Conservation (phyloP, 441 rosid species). For the Populus hybrid region DNA sequence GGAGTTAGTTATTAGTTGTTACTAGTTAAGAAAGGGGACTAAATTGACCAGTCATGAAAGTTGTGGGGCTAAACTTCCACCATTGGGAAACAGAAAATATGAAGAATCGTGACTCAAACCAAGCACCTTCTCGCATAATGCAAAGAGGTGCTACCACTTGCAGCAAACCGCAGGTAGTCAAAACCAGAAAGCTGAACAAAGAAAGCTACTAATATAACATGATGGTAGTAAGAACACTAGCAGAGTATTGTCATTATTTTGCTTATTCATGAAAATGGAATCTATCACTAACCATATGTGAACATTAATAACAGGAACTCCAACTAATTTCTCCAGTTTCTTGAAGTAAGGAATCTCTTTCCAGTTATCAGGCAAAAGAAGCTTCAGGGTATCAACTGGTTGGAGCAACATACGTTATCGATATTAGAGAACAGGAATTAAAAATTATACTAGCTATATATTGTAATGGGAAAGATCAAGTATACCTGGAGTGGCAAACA, state of each 20-base stretch:
- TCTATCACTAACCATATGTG: constrained; percentile 82
- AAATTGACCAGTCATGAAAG: too few species aligned
- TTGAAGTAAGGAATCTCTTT: constrained; percentile 77
- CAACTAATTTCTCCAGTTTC: constrained; percentile 86
- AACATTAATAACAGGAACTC: constrained; percentile 91
- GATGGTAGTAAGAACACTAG: not conserved
- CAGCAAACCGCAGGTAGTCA: too few species aligned
- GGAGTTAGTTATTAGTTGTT: too few species aligned
- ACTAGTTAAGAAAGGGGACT: too few species aligned
- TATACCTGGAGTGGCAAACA: constrained; percentile 87
- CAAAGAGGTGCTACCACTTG: too few species aligned
- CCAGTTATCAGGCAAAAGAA: constrained; percentile 81
- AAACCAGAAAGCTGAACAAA: not conserved
- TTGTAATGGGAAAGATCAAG: constrained; percentile 8
- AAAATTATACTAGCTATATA: not conserved
- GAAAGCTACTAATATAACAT: constrained; percentile 1
- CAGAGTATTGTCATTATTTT: not conserved
- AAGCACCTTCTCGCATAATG: too few species aligned
- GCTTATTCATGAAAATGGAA: constrained; percentile 6
- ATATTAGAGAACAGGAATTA: constrained; percentile 18
- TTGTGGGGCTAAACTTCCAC: too few species aligned
- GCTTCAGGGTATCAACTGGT: constrained; percentile 87
- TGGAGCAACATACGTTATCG: constrained; percentile 17
- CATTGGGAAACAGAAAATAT: too few species aligned
- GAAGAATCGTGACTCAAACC: too few species aligned